These are phyloP conservation scores for Entamoeba dispar DNA, from an alignment of 208 protist genomes.

Conservation along the genomic window DNA sequence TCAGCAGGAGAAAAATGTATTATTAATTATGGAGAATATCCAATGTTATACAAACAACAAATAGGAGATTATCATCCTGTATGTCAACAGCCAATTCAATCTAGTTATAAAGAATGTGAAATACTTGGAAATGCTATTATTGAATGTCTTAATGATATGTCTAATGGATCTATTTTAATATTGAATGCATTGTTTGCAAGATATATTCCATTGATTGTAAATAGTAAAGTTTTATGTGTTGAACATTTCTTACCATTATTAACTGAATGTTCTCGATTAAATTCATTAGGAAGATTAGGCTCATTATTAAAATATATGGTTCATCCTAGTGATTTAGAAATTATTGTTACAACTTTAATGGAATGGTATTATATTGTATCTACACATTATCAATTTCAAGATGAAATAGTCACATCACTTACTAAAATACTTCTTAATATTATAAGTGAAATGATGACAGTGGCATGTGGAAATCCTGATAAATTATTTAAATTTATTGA, in stretches of 20 bases:
- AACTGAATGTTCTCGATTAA: background rate
- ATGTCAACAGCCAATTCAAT: background rate
- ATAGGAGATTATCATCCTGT: background rate
- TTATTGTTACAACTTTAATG: background rate
- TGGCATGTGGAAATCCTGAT: background rate
- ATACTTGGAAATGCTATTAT: background rate
- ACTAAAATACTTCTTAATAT: background rate
- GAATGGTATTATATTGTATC: background rate
- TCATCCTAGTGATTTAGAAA: background rate
- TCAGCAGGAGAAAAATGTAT: background rate
- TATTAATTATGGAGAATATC: background rate
- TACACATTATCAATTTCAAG: background rate
- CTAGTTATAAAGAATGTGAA: background rate
- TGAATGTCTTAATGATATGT: background rate
- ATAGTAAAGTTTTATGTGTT: background rate
- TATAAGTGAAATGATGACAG: background rate
- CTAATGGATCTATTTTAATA: background rate
- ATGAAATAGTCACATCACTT: background rate
- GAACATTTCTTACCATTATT: background rate
- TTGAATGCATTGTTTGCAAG: background rate
- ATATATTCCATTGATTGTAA: background rate
- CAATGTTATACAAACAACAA: background rate
- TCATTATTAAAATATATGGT: background rate
- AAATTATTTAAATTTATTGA: background rate
- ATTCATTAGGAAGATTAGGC: background rate